Evolutionary conservation across 306 rosid species (phyloP).

Genomic region (Geum urbanum): DNA sequence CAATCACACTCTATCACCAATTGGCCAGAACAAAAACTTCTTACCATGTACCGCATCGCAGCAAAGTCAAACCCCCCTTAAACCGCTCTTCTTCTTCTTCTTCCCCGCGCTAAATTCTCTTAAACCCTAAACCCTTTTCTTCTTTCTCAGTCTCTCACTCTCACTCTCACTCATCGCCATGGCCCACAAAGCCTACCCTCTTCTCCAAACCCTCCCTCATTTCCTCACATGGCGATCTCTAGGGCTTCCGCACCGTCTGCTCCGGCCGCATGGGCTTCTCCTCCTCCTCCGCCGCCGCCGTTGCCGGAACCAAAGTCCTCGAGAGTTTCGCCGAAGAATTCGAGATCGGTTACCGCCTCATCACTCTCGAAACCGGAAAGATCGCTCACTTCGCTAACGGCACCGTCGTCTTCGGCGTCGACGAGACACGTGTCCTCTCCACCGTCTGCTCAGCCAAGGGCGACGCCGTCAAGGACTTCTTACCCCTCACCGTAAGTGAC

Average conservation of each 20-base stretch:
- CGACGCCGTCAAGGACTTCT: conserved; percentile 64
- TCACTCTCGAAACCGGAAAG: conserved; percentile 73
- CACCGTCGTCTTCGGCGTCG: conserved; percentile 66
- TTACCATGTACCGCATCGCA: background rate
- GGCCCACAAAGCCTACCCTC: conserved; percentile 47
- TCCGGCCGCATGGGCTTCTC: conserved; percentile 58
- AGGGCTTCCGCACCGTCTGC: conserved; percentile 52
- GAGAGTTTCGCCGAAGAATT: conserved; percentile 67
- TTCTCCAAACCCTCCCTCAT: conserved; percentile 41
- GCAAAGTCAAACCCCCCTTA: background rate
- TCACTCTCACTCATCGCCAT: conserved; percentile 29
- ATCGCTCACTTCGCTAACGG: conserved; percentile 89
- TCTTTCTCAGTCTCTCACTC: background rate
- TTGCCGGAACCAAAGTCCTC: conserved; percentile 45
- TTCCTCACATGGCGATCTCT: conserved; percentile 47
- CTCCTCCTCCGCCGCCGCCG: conserved; percentile 33
- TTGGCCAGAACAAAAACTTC: background rate
- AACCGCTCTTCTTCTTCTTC: background rate
- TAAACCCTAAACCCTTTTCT: conserved; percentile 43
- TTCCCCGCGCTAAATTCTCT: conserved; percentile 21
- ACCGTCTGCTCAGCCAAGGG: conserved; percentile 64
- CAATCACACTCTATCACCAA: background rate
- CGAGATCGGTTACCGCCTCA: conserved; percentile 65
- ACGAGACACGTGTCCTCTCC: conserved; percentile 67
- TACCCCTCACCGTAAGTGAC: conserved; percentile 78